Conservation (phyloP, 768 basidiomycete genomes). For the Tricholoma terreum region DNA sequence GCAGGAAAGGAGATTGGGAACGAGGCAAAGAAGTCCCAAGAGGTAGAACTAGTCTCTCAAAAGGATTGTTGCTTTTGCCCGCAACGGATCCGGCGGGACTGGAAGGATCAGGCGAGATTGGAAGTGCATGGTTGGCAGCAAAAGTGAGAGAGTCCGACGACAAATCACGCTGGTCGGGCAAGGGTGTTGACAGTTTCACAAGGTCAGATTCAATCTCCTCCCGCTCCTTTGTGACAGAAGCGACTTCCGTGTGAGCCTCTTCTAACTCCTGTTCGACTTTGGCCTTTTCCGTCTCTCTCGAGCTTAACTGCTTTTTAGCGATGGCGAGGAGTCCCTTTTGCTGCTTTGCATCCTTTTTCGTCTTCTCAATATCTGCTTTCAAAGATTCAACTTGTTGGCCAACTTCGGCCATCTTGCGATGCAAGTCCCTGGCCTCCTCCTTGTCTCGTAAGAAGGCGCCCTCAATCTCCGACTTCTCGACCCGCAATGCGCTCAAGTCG, state of each 20-base stretch:
- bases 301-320: slow-evolving; percentile 87
- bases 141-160: slow-evolving; percentile 51
- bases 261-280: slow-evolving; percentile 71
- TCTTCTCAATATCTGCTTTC: slow-evolving; percentile 79
- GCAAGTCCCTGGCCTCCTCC: slow-evolving; percentile 86
- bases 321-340: slow-evolving; percentile 95
- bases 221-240: slow-evolving; percentile 51
- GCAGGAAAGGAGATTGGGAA: slow-evolving; percentile 59
- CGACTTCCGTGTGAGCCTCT: slow-evolving; percentile 56
- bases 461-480: slow-evolving; percentile 92
- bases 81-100: slow-evolving; percentile 45
- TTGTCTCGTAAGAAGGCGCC: slow-evolving; percentile 85
- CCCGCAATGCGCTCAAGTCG: slow-evolving; percentile 81
- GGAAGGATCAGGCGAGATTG: slow-evolving; percentile 61
- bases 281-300: slow-evolving; percentile 74
- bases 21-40: slow-evolving; percentile 41
- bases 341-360: slow-evolving; percentile 91
- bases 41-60: slow-evolving; percentile 65
- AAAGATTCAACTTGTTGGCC: slow-evolving; percentile 66
- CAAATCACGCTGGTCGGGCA: slow-evolving; percentile 27
- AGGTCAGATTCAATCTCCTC: slow-evolving; percentile 53
- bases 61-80: slow-evolving; percentile 87
- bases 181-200: slow-evolving; percentile 25
- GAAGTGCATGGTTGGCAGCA: slow-evolving; percentile 72
- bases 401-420: slow-evolving; percentile 80